These are phyloP conservation scores for Pyracantha coccinea DNA, from an alignment of 331 rosid genomes.

Conservation along the genomic window DNA sequence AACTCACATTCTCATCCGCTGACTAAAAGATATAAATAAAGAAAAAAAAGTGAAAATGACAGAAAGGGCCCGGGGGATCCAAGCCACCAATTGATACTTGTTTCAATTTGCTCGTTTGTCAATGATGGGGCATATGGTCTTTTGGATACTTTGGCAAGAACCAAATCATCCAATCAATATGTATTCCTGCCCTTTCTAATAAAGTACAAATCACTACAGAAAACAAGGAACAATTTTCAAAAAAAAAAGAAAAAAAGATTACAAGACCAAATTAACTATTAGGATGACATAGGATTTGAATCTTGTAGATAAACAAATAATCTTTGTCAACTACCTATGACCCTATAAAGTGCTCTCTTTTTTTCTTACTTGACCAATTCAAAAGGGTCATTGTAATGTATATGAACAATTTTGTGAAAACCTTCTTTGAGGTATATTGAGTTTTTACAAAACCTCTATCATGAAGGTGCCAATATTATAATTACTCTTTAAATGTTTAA, in stretches of 20 bases:
- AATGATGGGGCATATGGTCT: background rate
- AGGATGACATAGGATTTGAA: background rate
- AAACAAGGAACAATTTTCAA: background rate
- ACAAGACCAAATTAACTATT: background rate
- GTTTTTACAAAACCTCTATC: no score
- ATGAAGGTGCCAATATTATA: no score
- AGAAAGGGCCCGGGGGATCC: background rate
- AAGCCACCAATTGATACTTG: background rate
- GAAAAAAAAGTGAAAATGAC: background rate
- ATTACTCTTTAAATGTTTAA: no score
- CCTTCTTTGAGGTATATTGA: no score
- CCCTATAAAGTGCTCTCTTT: background rate
- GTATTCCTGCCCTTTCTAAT: background rate
- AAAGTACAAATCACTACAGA: background rate
- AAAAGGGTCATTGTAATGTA: background rate
- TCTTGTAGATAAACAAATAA: background rate
- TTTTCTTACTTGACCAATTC: background rate
- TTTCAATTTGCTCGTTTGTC: background rate
- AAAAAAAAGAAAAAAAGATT: background rate
- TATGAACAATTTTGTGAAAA: no score
- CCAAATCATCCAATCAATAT: background rate
- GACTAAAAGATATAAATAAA: no score
- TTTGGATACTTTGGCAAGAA: no score
- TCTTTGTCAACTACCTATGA: slow-evolving; percentile 7
- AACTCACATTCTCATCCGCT: background rate